Percentiles rank a stretch among this genome's conserved stretches.
phyloP scores from a whole-genome alignment of 768 basidiomycete genomes.

The Dioszegia crocea region DNA sequence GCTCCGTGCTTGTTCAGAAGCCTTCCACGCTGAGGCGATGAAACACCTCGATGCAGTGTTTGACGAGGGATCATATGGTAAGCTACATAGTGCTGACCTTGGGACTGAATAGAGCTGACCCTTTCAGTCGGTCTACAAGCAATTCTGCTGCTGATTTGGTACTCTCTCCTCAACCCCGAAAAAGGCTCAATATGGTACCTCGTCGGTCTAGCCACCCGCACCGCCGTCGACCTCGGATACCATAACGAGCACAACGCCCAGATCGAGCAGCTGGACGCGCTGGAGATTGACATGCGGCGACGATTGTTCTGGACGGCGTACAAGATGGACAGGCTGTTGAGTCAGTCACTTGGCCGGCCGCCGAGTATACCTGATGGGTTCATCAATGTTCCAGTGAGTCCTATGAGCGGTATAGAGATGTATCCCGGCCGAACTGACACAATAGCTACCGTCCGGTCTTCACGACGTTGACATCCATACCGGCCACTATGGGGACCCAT shows the following conservation, averaged over 20 bases:
- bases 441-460: constrained; percentile 39
- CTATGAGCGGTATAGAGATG: background rate
- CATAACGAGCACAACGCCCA: constrained; percentile 49
- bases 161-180: constrained; percentile 50
- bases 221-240: constrained; percentile 49
- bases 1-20: constrained; percentile 49
- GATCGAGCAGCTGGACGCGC: constrained; percentile 31
- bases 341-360: constrained; percentile 46
- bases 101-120: background rate
- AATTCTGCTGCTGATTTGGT: constrained; percentile 48
- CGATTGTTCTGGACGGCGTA: constrained; percentile 47
- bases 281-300: constrained; percentile 47
- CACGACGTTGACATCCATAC: constrained; percentile 45
- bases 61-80: constrained; percentile 46
- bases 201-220: constrained; percentile 48
- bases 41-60: constrained; percentile 51
- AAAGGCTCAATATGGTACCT: constrained; percentile 52
- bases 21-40: constrained; percentile 50
- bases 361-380: constrained; percentile 50
- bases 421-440: background rate
- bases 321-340: constrained; percentile 49
- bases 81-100: background rate
- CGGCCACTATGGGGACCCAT: constrained; percentile 28
- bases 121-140: constrained; percentile 48
- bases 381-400: constrained; percentile 48